Conservation (phyloP, 2,329 filamentous ascomycete genomes). For the Chalara sp. region DNA sequence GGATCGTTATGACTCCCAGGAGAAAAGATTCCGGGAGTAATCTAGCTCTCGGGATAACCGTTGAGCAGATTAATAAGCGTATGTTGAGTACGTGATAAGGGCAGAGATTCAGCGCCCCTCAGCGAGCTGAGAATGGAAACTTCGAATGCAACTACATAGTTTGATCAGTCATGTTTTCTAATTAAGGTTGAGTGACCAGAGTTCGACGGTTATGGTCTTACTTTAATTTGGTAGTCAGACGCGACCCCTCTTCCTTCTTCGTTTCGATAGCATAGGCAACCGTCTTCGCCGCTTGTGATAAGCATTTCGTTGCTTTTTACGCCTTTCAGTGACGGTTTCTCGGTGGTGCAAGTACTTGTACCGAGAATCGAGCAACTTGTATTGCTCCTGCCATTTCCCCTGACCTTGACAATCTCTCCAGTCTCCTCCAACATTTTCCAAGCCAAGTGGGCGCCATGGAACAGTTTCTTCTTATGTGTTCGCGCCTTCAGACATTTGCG, state of each 20-base stretch:
- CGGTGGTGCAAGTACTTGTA: constrained; percentile 16
- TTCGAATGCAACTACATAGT: neutral
- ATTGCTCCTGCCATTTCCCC: constrained; percentile 4
- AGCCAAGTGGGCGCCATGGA: constrained; percentile 11
- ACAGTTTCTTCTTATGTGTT: constrained; percentile 12
- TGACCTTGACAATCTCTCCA: constrained; percentile 1
- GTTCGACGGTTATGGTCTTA: neutral
- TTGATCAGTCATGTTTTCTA: neutral
- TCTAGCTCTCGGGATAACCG: too few relatives aligned
- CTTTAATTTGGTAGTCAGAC: neutral
- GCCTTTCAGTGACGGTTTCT: constrained; percentile 11
- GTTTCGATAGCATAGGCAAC: constrained; percentile 10
- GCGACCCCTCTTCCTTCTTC: neutral
- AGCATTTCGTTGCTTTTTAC: constrained; percentile 8
- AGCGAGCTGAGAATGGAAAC: neutral
- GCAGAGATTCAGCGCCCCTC: neutral
- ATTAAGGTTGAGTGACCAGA: neutral
- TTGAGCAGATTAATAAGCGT: too few relatives aligned
- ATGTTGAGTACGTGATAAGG: neutral
- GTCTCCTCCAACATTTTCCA: too few relatives aligned
- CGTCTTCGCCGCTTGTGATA: constrained; percentile 8
- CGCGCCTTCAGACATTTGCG: constrained; percentile 11
- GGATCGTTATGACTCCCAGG: too few relatives aligned
- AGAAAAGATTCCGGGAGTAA: too few relatives aligned
- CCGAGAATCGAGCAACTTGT: constrained; percentile 2